phyloP scores from a whole-genome alignment of 169 alveolate species.

The Plasmodium gallinaceum region DNA sequence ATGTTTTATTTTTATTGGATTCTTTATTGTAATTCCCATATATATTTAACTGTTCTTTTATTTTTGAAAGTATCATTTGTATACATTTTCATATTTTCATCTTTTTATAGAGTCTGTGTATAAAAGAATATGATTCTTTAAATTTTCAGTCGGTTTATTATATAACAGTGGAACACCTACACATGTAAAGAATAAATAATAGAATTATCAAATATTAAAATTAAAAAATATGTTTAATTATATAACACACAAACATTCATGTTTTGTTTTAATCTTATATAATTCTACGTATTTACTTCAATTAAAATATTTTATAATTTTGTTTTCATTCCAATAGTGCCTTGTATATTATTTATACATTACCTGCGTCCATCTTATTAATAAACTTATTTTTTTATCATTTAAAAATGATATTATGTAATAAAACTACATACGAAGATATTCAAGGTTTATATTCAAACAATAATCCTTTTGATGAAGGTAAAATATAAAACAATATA shows the following conservation, averaged over 20 bases:
- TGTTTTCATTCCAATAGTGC: slow-evolving; percentile 14
- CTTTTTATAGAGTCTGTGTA: slow-evolving; percentile 35
- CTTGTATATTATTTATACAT: slow-evolving; percentile 53
- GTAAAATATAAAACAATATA: slow-evolving; percentile 28
- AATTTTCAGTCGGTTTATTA: slow-evolving; percentile 25
- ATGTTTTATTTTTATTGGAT: slow-evolving; percentile 65
- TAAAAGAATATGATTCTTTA: slow-evolving; percentile 51
- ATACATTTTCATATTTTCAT: not conserved
- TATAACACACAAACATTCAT: not conserved
- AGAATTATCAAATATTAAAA: slow-evolving; percentile 4
- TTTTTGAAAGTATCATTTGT: not conserved
- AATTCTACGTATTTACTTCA: slow-evolving; percentile 2
- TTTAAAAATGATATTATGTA: slow-evolving; percentile 50
- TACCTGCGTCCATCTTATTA: slow-evolving; percentile 48
- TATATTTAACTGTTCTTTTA: not conserved
- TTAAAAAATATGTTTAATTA: slow-evolving; percentile 7
- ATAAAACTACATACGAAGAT: slow-evolving; percentile 73
- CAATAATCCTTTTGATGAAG: slow-evolving; percentile 68
- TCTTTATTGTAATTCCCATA: slow-evolving; percentile 46
- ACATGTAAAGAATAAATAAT: slow-evolving; percentile 34
- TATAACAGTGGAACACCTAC: slow-evolving; percentile 57
- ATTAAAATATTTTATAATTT: slow-evolving; percentile 1
- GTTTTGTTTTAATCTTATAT: not conserved
- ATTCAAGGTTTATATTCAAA: slow-evolving; percentile 57
- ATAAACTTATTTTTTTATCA: slow-evolving; percentile 59